These are phyloP conservation scores for Fraxinus ornus DNA, from an alignment of 305 asterid species.

Conservation along the genomic window DNA sequence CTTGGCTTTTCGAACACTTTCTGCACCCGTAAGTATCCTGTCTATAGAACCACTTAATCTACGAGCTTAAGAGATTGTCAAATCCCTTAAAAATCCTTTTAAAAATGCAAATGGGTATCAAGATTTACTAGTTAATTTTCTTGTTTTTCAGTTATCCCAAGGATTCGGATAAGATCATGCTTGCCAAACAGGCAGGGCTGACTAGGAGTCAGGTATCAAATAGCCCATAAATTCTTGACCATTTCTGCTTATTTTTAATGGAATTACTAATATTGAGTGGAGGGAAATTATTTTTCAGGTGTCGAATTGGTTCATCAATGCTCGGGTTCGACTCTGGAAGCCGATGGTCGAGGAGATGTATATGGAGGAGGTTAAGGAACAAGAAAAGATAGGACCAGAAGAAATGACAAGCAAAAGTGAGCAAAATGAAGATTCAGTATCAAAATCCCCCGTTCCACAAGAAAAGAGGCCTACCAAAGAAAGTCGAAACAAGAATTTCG, in stretches of 20 bases:
- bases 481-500: conserved; percentile 33
- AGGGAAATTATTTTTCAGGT: conserved; percentile 40
- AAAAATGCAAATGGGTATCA: not conserved
- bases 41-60: not conserved
- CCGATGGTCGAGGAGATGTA: conserved; percentile 99
- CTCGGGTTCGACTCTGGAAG: conserved; percentile 90
- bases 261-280: not conserved
- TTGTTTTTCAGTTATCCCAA: conserved; percentile 65
- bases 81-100: not conserved
- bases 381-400: conserved; percentile 59
- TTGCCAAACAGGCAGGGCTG: conserved; percentile 91
- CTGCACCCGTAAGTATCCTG: conserved; percentile 74
- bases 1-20: conserved; percentile 96
- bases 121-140: not conserved
- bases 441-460: conserved; percentile 43
- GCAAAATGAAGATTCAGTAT: conserved; percentile 51
- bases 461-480: conserved; percentile 36
- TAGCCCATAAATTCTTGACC: conserved; percentile 7
- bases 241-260: not conserved
- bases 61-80: not conserved
- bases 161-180: conserved; percentile 93
- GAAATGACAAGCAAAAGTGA: conserved; percentile 50
- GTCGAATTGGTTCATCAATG: conserved; percentile 90
- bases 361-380: conserved; percentile 70
- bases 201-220: conserved; percentile 81